Conservation (phyloP, 1,284 basidiomycete species). For the Apiotrichum siamense region DNA sequence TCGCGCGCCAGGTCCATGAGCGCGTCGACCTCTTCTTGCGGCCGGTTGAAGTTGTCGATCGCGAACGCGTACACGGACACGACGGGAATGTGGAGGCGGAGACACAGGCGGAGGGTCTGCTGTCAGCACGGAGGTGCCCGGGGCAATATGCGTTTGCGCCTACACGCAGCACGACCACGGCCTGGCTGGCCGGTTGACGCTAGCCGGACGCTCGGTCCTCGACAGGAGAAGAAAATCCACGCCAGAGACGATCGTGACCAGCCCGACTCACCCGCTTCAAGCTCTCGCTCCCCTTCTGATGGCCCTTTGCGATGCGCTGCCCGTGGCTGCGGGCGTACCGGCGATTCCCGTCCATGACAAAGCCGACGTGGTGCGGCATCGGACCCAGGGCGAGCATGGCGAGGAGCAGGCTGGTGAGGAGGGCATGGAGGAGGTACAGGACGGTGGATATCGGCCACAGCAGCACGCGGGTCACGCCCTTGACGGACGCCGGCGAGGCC, state of each 20-base stretch:
- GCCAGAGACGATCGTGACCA: too few relatives aligned
- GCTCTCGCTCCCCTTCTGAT: slow-evolving; percentile 77
- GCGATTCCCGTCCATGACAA: slow-evolving; percentile 98
- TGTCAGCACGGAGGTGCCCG: not conserved
- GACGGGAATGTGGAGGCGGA: slow-evolving; percentile 66
- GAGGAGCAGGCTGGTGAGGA: slow-evolving; percentile 52
- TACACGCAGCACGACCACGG: too few relatives aligned
- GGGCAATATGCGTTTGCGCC: too few relatives aligned
- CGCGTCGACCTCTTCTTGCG: slow-evolving; percentile 74
- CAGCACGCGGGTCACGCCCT: slow-evolving; percentile 2
- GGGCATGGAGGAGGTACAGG: slow-evolving; percentile 32
- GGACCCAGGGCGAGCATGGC: slow-evolving; percentile 70
- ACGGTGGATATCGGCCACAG: slow-evolving; percentile 20
- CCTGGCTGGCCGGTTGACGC: too few relatives aligned
- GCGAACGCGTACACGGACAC: slow-evolving; percentile 95
- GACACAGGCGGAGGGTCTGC: slow-evolving; percentile 75
- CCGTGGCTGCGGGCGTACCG: slow-evolving; percentile 74
- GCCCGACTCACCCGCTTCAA: slow-evolving; percentile 62
- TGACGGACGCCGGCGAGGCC: not conserved
- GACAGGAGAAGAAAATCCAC: too few relatives aligned
- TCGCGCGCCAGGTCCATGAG: slow-evolving; percentile 79
- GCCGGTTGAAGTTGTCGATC: slow-evolving; percentile 95
- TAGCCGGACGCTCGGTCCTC: too few relatives aligned
- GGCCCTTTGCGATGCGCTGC: slow-evolving; percentile 66
- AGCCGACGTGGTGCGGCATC: slow-evolving; percentile 83